These are phyloP conservation scores for Penstemon newberryi DNA, from an alignment of 257 asterid genomes.

Conservation along the genomic window DNA sequence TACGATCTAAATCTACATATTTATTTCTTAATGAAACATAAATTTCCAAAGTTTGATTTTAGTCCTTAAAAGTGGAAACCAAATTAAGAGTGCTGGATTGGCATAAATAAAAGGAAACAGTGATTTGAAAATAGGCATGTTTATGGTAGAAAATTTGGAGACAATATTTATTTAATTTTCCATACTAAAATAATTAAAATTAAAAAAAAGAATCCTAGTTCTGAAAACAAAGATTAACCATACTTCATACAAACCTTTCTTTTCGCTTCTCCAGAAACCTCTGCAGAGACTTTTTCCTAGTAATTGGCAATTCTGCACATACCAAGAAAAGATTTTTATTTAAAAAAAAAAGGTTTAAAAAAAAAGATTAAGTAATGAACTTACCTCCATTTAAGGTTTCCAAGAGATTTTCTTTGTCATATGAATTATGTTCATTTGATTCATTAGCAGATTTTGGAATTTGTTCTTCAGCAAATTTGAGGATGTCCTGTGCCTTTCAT, in stretches of 20 bases:
- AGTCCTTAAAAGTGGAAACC: too few relatives aligned
- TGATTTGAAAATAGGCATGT: too few relatives aligned
- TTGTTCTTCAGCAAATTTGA: slow-evolving; percentile 31
- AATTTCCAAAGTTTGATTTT: too few relatives aligned
- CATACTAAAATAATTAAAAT: too few relatives aligned
- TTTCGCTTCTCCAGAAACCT: slow-evolving; percentile 43
- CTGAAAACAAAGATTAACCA: not conserved
- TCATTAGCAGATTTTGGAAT: slow-evolving; percentile 15
- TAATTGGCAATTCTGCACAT: slow-evolving; percentile 37
- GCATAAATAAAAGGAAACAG: too few relatives aligned
- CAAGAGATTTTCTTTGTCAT: slow-evolving; percentile 18
- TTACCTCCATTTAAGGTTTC: slow-evolving; percentile 28
- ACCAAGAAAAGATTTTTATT: not conserved
- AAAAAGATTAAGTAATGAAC: not conserved
- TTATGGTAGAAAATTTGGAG: too few relatives aligned
- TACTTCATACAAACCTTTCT: slow-evolving; percentile 31
- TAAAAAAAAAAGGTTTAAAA: not conserved
- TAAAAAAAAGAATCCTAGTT: too few relatives aligned
- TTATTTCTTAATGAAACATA: too few relatives aligned
- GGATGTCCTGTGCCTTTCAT: slow-evolving; percentile 35
- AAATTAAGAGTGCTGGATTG: too few relatives aligned
- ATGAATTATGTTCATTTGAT: slow-evolving; percentile 7
- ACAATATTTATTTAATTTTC: too few relatives aligned
- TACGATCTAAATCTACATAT: too few relatives aligned
- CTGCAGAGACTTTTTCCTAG: slow-evolving; percentile 39